phyloP scores from a whole-genome alignment of 768 basidiomycete species.

The Xerocomellus dryophilus region DNA sequence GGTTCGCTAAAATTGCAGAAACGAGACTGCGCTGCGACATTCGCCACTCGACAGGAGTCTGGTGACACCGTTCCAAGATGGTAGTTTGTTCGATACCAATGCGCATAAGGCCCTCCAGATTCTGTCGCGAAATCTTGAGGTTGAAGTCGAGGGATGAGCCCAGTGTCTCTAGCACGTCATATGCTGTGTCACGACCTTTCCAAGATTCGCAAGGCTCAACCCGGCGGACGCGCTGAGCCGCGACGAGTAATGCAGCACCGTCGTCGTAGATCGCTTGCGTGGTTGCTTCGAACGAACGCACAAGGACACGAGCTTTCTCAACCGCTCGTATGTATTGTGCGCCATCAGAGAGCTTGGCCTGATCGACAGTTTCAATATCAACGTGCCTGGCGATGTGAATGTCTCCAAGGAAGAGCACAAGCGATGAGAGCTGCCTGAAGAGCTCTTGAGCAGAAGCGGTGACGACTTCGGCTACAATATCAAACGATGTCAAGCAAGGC shows the following conservation, averaged over 20 bases:
- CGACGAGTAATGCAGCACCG: conserved; percentile 39
- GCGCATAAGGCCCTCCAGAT: conserved; percentile 37
- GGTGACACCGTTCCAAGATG: conserved; percentile 37
- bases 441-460: conserved; percentile 30
- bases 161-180: conserved; percentile 31
- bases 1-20: conserved; percentile 25
- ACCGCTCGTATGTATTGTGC: conserved; percentile 40
- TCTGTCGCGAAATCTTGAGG: conserved; percentile 34
- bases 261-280: conserved; percentile 53
- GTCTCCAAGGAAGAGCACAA: conserved; percentile 43
- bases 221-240: conserved; percentile 35
- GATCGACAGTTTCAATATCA: conserved; percentile 45
- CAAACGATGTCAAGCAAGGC: neutral
- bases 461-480: conserved; percentile 22
- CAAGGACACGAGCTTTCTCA: conserved; percentile 43
- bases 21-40: conserved; percentile 41
- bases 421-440: conserved; percentile 39
- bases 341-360: conserved; percentile 34
- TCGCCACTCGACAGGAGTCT: conserved; percentile 44
- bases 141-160: conserved; percentile 33
- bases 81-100: conserved; percentile 41
- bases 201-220: conserved; percentile 26
- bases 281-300: conserved; percentile 46
- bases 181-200: conserved; percentile 21
- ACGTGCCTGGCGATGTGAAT: conserved; percentile 51